Percentiles rank a stretch among this genome's conserved stretches.
Evolutionary conservation across 2,329 filamentous ascomycete species (phyloP).

Genomic region (Phaeoacremonium minimum): DNA sequence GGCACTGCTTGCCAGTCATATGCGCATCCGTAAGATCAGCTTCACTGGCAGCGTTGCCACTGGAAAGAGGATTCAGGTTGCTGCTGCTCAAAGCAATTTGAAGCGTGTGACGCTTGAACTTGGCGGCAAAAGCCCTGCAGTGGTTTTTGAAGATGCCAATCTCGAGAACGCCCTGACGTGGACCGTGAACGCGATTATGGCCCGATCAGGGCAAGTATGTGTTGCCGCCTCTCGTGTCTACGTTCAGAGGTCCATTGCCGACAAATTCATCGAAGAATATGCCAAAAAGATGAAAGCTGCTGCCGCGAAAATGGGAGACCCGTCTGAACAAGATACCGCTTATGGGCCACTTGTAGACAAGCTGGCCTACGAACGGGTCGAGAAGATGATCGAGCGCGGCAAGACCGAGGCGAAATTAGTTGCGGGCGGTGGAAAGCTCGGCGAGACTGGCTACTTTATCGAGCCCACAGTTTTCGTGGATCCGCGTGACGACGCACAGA

Average conservation of each 20-base stretch:
- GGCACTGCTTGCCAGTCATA: constrained; percentile 13
- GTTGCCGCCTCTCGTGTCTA: constrained; percentile 71
- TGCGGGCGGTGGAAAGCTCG: constrained; percentile 30
- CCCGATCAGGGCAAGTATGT: constrained; percentile 71
- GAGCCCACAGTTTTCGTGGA: constrained; percentile 41
- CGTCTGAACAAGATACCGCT: constrained; percentile 53
- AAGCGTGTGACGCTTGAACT: constrained; percentile 71
- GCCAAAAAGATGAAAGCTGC: constrained; percentile 53
- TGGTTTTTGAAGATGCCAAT: constrained; percentile 60
- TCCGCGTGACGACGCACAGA: constrained; percentile 34
- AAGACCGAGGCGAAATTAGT: constrained; percentile 29
- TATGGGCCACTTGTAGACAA: constrained; percentile 53
- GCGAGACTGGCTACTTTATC: constrained; percentile 28
- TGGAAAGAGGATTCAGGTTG: constrained; percentile 59
- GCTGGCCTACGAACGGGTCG: constrained; percentile 39
- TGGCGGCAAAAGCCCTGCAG: constrained; percentile 61
- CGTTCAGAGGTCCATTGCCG: constrained; percentile 56
- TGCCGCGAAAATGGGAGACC: constrained; percentile 55
- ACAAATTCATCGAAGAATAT: constrained; percentile 54
- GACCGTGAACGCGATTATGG: constrained; percentile 46
- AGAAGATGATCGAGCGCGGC: constrained; percentile 37
- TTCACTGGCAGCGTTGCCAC: constrained; percentile 66
- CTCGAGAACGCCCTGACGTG: constrained; percentile 50
- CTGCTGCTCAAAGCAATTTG: constrained; percentile 54
- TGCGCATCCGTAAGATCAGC: constrained; percentile 52